phyloP scores from a whole-genome alignment of 1,284 basidiomycete genomes.

The Singerocomus inundabilis region DNA sequence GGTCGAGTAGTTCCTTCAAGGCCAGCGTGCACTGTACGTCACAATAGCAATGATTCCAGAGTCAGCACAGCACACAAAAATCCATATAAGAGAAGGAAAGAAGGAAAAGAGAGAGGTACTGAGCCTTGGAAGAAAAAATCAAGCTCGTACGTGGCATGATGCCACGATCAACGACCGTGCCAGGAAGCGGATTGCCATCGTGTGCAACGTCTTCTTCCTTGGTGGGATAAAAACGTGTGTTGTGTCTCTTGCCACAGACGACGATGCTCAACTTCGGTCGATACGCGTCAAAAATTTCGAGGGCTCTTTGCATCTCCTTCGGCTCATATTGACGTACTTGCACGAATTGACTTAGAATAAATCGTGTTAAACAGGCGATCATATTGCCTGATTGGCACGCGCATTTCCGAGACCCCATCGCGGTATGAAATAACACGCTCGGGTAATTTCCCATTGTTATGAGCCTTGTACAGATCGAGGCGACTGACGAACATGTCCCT shows the following conservation, averaged over 20 bases:
- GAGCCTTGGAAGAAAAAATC: conserved; percentile 72
- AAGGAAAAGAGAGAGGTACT: neutral
- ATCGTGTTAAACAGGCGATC: neutral
- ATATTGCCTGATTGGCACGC: conserved; percentile 6
- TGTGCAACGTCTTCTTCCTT: conserved; percentile 49
- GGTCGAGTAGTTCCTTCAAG: conserved; percentile 66
- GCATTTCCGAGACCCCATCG: conserved; percentile 75
- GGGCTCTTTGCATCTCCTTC: conserved; percentile 53
- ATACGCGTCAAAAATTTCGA: conserved; percentile 55
- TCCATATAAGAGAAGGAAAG: conserved; percentile 21
- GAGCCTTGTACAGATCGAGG: conserved; percentile 52
- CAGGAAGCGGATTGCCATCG: conserved; percentile 69
- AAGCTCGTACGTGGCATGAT: conserved; percentile 70
- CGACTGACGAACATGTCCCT: conserved; percentile 67
- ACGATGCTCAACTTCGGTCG: conserved; percentile 65
- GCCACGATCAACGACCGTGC: conserved; percentile 72
- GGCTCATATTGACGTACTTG: conserved; percentile 58
- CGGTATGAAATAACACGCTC: conserved; percentile 68
- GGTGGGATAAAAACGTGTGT: conserved; percentile 67
- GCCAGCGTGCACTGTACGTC: conserved; percentile 46
- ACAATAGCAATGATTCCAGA: neutral
- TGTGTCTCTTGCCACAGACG: conserved; percentile 78
- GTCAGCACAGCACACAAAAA: neutral
- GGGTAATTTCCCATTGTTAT: conserved; percentile 50
- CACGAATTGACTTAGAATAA: conserved; percentile 54